phyloP scores from a whole-genome alignment of 139 green algal species.

The Gonium pectorale region DNA sequence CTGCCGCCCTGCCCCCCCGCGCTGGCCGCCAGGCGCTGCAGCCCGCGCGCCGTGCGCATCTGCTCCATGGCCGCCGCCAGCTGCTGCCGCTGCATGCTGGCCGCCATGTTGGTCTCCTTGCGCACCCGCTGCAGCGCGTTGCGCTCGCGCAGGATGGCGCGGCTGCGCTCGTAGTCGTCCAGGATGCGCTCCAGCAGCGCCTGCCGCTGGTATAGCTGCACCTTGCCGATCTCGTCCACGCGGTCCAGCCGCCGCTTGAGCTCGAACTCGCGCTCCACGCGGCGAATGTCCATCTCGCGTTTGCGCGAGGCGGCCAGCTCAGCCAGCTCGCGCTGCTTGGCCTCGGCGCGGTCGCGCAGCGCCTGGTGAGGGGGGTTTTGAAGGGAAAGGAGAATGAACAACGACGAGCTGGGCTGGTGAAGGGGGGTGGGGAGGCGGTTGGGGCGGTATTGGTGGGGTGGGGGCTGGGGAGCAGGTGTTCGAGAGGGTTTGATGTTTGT shows the following conservation, averaged over 20 bases:
- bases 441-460: no score
- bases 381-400: no score
- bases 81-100: slow-evolving; percentile 77
- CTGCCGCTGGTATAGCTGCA: slow-evolving; percentile 74
- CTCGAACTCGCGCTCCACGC: slow-evolving; percentile 67
- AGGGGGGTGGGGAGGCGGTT: background rate
- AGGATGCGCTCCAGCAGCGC: slow-evolving; percentile 83
- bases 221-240: slow-evolving; percentile 80
- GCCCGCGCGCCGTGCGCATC: slow-evolving; percentile 30
- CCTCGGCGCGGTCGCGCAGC: slow-evolving; percentile 63
- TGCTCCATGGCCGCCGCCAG: slow-evolving; percentile 65
- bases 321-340: slow-evolving; percentile 81
- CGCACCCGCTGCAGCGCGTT: slow-evolving; percentile 72
- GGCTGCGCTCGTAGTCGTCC: slow-evolving; percentile 71
- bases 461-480: background rate
- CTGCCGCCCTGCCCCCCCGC: no score
- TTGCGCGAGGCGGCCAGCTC: slow-evolving; percentile 63
- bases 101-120: slow-evolving; percentile 85
- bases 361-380: no score
- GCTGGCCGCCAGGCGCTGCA: slow-evolving; percentile 4
- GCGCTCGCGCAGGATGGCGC: slow-evolving; percentile 63
- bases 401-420: background rate
- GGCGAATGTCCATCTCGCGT: slow-evolving; percentile 67
- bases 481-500: no score
- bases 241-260: slow-evolving; percentile 68